Evolutionary conservation across 2,329 filamentous ascomycete species (phyloP), one percentile per base, ranked within the genome.

Genomic region (Clonostachys rhizophaga): DNA sequence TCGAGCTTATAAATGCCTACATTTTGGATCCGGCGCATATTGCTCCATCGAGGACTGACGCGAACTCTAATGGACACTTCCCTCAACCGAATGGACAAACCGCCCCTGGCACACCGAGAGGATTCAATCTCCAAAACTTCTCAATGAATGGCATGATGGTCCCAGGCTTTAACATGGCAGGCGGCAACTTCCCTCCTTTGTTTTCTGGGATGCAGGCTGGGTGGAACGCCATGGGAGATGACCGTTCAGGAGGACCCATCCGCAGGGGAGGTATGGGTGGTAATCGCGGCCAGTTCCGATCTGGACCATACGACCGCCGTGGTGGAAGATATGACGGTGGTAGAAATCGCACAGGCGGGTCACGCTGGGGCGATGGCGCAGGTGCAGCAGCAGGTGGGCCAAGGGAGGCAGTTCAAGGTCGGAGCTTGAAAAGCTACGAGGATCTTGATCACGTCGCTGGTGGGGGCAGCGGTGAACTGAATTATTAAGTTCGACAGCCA

Each of bases 361-460:
- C 81, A 34, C 75, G 83, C 54, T 88, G 86, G 79, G 86, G 86
- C 40, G 87, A 90, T 53, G 86, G 86, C 24, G 87, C 89, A 43
- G 86, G 87, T 37, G 86, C 81, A 20, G 83, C 86, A 34, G 84
- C 87, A 3, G 86, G 91, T 50, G 91, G 91, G 0, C 92, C 94
- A 17, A 81, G 89, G 17, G 91, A 97, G 67, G 92, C 94, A 11
- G 91, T 95, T 1, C 89, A 95, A 55, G 94, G 94, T 6, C 83
- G 94, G 48, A 96, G 89, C 51, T 71, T 99, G 54, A 96, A 95
- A 78, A 96, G 90, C 65, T 99, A 99, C 63, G 95, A 99, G 66
- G 94, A 99, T 63, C 74, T 99, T 20, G 94, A 99, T 70, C 92
- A 95, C 42, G 86, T 87, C 49, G 83, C 83, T 36, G 82, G 84